Conservation (phyloP, 768 basidiomycete genomes). For the Ramaria sp. region DNA sequence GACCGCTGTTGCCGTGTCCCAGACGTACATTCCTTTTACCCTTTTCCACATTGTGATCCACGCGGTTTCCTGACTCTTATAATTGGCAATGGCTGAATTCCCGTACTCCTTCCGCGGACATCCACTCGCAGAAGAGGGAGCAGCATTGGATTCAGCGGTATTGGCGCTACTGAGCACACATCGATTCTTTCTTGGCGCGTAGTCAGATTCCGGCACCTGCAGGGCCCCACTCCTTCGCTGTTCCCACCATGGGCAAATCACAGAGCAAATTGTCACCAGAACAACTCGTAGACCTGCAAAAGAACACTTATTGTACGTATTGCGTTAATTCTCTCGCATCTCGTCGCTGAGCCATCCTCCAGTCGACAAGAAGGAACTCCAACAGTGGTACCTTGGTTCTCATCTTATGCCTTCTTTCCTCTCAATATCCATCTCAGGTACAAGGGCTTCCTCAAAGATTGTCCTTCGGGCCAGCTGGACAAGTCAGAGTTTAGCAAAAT, state of each 20-base stretch:
- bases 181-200: too few relatives aligned
- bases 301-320: constrained; percentile 87
- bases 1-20: background rate
- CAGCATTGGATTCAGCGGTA: too few relatives aligned
- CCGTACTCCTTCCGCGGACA: too few relatives aligned
- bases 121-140: too few relatives aligned
- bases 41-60: constrained; percentile 1
- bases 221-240: background rate
- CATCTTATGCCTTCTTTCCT: background rate
- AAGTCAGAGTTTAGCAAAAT: constrained; percentile 93
- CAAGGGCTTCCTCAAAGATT: constrained; percentile 99
- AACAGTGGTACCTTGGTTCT: constrained; percentile 60
- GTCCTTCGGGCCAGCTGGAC: constrained; percentile 93
- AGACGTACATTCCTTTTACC: background rate
- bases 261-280: constrained; percentile 93
- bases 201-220: too few relatives aligned
- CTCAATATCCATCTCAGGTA: constrained; percentile 47
- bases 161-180: too few relatives aligned
- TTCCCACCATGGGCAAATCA: constrained; percentile 81
- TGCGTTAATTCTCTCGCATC: constrained; percentile 7
- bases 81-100: too few relatives aligned
- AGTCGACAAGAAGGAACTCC: constrained; percentile 58
- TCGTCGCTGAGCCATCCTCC: constrained; percentile 35
- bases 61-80: background rate
- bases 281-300: constrained; percentile 90